Conservation (phyloP, 2,329 filamentous ascomycete genomes). For the Tolypocladium amazonense region DNA sequence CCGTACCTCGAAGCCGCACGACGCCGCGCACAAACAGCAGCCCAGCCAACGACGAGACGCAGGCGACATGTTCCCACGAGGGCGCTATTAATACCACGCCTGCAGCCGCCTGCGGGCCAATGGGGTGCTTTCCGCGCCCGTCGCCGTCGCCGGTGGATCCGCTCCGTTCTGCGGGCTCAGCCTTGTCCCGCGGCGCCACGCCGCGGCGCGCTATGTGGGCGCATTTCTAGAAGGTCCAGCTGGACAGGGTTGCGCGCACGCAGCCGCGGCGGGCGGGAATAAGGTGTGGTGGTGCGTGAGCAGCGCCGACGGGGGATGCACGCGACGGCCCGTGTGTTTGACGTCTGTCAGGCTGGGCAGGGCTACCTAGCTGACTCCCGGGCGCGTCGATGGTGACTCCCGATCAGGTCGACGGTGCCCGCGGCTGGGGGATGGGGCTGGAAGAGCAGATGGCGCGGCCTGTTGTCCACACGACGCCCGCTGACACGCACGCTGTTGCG, state of each 20-base stretch:
- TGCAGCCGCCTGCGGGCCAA: neutral
- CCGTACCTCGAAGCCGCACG: neutral
- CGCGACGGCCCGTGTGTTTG: neutral
- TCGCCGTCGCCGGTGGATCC: neutral
- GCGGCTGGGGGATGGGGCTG: neutral
- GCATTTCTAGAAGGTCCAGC: neutral
- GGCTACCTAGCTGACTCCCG: neutral
- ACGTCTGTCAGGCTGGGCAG: neutral
- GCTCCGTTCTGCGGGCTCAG: neutral
- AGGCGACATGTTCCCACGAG: neutral
- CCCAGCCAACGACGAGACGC: neutral
- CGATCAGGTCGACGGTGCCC: neutral
- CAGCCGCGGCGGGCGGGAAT: neutral
- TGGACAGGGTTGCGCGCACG: constrained; percentile 1
- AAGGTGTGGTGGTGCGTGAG: neutral
- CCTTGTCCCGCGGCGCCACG: neutral
- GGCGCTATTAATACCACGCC: neutral
- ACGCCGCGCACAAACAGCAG: too few species aligned
- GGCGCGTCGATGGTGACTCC: too few species aligned
- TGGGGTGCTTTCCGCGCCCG: neutral
- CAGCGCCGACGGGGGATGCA: neutral
- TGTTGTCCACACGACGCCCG: neutral
- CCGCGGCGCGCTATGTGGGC: neutral
- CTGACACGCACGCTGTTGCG: neutral
- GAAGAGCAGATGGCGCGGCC: neutral